Conservation (phyloP, 441 rosid genomes). For the Eruca vesicaria region DNA sequence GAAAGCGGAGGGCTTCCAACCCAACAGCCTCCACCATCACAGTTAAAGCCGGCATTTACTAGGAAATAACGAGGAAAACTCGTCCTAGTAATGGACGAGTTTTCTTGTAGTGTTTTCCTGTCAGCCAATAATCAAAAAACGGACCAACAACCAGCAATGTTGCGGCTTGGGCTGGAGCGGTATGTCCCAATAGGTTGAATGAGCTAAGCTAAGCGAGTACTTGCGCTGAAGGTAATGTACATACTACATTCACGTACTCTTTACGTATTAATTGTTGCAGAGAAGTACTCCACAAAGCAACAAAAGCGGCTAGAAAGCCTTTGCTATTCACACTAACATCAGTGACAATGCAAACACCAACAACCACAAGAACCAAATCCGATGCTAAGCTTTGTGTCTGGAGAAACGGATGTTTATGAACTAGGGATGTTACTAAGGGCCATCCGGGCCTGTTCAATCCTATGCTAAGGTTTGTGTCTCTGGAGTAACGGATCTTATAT, state of each 20-base stretch:
- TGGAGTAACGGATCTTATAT: conserved; percentile 73
- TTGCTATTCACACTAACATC: conserved; percentile 73
- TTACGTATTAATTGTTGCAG: conserved; percentile 77
- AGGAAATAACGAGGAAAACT: too few species aligned
- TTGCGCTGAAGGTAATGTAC: conserved; percentile 73
- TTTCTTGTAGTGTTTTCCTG: too few species aligned
- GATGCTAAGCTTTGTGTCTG: conserved; percentile 76
- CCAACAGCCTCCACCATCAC: too few species aligned
- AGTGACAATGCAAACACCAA: conserved; percentile 73
- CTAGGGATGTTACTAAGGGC: too few species aligned
- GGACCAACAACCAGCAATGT: conserved; percentile 65
- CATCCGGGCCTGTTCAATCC: too few species aligned
- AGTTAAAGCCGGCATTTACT: too few species aligned
- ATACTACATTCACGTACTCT: conserved; percentile 76
- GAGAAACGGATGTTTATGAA: too few species aligned
- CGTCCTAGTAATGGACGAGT: too few species aligned
- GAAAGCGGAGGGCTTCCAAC: too few species aligned
- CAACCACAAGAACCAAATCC: conserved; percentile 65
- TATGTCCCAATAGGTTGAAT: conserved; percentile 75
- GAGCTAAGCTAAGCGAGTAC: conserved; percentile 66
- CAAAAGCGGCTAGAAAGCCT: conserved; percentile 64
- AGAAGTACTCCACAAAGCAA: conserved; percentile 80
- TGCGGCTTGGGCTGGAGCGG: conserved; percentile 82
- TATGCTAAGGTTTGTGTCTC: too few species aligned
- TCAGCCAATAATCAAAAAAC: conserved; percentile 72